Evolutionary conservation across 2,329 filamentous ascomycete species (phyloP).

Genomic region (Pseudogymnoascus sp.): DNA sequence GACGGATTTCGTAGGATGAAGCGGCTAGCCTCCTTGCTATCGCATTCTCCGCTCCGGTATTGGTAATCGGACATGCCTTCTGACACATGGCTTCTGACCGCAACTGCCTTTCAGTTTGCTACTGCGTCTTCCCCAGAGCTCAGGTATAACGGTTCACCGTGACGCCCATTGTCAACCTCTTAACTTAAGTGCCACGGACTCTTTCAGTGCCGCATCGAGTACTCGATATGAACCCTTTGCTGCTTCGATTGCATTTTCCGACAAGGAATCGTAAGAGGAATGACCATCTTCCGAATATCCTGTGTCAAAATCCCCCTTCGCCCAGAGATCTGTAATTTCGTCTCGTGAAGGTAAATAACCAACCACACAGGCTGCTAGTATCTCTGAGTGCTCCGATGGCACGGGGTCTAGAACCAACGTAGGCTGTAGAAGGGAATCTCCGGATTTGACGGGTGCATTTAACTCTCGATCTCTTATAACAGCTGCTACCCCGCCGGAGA

Average conservation of each 20-base stretch:
- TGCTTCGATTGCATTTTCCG: slow-evolving; percentile 58
- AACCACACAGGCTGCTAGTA: slow-evolving; percentile 80
- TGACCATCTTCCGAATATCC: slow-evolving; percentile 37
- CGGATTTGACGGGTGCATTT: slow-evolving; percentile 21
- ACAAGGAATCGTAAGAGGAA: slow-evolving; percentile 42
- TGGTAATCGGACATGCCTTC: not conserved
- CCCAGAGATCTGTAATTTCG: slow-evolving; percentile 91
- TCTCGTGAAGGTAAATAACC: slow-evolving; percentile 81
- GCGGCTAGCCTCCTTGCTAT: not conserved
- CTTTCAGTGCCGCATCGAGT: slow-evolving; percentile 53
- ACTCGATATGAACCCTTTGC: slow-evolving; percentile 53
- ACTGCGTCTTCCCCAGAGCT: not conserved
- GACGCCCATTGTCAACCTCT: not conserved
- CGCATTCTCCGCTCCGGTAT: not conserved
- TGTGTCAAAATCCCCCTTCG: slow-evolving; percentile 61
- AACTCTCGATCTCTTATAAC: slow-evolving; percentile 46
- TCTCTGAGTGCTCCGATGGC: slow-evolving; percentile 67
- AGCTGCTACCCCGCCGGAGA: slow-evolving; percentile 83
- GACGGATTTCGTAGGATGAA: not conserved
- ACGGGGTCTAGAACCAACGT: slow-evolving; percentile 71
- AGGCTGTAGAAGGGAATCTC: slow-evolving; percentile 25
- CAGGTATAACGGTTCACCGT: not conserved
- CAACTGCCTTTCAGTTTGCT: not conserved
- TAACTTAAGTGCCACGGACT: slow-evolving; percentile 39
- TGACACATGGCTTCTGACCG: slow-evolving; percentile 4